Evolutionary conservation across 352 stramenopile species (phyloP).

Genomic region (Globisporangium middletonii): DNA sequence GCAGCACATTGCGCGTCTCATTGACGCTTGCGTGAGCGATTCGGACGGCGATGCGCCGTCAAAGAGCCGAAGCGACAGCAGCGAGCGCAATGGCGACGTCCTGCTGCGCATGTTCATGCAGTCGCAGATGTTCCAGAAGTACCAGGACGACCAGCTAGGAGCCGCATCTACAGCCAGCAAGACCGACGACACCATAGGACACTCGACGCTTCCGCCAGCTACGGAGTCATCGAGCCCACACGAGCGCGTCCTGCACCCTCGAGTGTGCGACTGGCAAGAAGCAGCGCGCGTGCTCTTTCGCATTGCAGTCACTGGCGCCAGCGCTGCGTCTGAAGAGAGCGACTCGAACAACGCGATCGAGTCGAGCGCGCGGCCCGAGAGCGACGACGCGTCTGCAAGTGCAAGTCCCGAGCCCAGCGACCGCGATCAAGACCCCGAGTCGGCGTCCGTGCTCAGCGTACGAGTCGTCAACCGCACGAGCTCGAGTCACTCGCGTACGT

Average conservation of each 20-base stretch:
- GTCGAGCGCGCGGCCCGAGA: background rate
- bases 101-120: constrained; percentile 28
- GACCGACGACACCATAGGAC: too few relatives aligned
- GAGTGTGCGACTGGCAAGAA: constrained; percentile 19
- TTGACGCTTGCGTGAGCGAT: constrained; percentile 13
- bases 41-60: background rate
- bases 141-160: constrained; percentile 28
- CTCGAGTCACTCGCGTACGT: constrained; percentile 12
- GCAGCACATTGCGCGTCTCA: constrained; percentile 33
- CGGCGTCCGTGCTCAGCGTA: background rate
- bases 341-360: background rate
- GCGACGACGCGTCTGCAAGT: too few relatives aligned
- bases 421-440: too few relatives aligned
- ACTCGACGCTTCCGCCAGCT: background rate
- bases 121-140: constrained; percentile 55
- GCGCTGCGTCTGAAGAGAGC: background rate
- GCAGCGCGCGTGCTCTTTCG: constrained; percentile 27
- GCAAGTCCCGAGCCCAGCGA: too few relatives aligned
- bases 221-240: background rate
- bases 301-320: constrained; percentile 32
- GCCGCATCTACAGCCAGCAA: background rate
- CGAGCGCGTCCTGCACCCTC: background rate
- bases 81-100: constrained; percentile 5
- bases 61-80: background rate
- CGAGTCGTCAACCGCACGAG: background rate